phyloP scores from a whole-genome alignment of 129 eudicot species.

The Arctium minus region DNA sequence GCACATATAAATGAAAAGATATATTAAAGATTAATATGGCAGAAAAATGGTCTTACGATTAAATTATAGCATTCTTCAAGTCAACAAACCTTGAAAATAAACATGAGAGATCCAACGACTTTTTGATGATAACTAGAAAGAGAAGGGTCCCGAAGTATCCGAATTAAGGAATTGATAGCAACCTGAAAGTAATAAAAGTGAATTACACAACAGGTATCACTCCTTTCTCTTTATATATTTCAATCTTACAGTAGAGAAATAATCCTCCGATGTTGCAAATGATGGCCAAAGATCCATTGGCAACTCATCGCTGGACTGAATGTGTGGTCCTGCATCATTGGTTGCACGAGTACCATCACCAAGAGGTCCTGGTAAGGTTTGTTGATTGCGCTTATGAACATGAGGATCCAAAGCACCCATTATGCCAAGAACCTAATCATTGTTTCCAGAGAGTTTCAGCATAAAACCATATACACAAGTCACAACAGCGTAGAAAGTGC shows the following conservation, averaged over 20 bases:
- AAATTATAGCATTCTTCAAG: constrained; percentile 8
- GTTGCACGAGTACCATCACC: constrained; percentile 74
- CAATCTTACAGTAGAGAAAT: constrained; percentile 76
- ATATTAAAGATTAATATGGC: constrained; percentile 19
- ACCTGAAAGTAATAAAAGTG: constrained; percentile 54
- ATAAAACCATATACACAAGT: not conserved
- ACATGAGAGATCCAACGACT: constrained; percentile 96
- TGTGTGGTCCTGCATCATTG: constrained; percentile 81
- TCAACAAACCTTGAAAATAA: constrained; percentile 83
- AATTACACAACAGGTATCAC: constrained; percentile 13
- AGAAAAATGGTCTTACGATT: not conserved
- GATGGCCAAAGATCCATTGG: constrained; percentile 99
- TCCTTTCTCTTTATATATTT: constrained; percentile 4
- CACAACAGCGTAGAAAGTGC: not conserved
- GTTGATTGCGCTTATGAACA: constrained; percentile 87
- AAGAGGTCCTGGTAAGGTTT: constrained; percentile 75
- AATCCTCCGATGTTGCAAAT: constrained; percentile 93
- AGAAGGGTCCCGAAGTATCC: constrained; percentile 95
- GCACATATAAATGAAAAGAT: constrained; percentile 28
- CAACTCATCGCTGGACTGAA: constrained; percentile 76
- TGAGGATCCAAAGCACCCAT: constrained; percentile 99
- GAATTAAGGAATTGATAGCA: constrained; percentile 89
- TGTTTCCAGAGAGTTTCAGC: constrained; percentile 17
- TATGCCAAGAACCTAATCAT: constrained; percentile 81
- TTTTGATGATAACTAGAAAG: constrained; percentile 94